phyloP scores from a whole-genome alignment of 768 basidiomycete species.

The Panellus pusillus region DNA sequence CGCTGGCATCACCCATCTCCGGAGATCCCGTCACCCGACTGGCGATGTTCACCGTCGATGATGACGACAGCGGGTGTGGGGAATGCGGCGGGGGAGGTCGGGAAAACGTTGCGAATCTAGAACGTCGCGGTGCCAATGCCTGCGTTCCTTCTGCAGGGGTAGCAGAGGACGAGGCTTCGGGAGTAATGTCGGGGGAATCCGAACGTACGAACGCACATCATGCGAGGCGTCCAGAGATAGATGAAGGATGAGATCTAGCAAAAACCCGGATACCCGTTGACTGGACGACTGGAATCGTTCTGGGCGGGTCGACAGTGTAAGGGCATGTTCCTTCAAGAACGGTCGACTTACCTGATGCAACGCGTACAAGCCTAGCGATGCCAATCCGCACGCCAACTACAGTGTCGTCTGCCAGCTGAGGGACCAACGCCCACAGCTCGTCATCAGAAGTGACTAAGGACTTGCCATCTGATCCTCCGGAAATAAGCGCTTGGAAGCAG shows the following conservation, averaged over 20 bases:
- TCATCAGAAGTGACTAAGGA: constrained; percentile 42
- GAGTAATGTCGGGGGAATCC: constrained; percentile 24
- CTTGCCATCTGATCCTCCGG: constrained; percentile 33
- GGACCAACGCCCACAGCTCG: constrained; percentile 56
- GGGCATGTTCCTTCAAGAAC: not conserved
- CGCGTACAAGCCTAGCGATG: constrained; percentile 70
- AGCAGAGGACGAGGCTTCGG: constrained; percentile 3
- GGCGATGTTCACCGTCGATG: not conserved
- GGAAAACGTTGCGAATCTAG: constrained; percentile 36
- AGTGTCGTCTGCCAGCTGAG: constrained; percentile 57
- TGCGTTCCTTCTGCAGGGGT: not conserved
- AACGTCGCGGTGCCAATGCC: constrained; percentile 6
- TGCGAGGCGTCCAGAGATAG: constrained; percentile 57
- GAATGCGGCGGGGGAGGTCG: constrained; percentile 32
- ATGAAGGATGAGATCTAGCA: constrained; percentile 42
- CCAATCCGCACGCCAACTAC: constrained; percentile 87
- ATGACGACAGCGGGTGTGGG: not conserved
- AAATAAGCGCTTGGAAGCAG: constrained; percentile 65
- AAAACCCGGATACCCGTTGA: constrained; percentile 31
- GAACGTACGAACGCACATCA: constrained; percentile 64
- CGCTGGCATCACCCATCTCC: constrained; percentile 34
- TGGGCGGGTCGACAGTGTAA: constrained; percentile 23
- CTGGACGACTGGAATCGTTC: constrained; percentile 30
- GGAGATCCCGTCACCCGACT: constrained; percentile 10
- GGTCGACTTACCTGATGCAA: constrained; percentile 50